Evolutionary conservation across 352 stramenopile species (phyloP).

Genomic region (Phytophthora macrochlamydospora): DNA sequence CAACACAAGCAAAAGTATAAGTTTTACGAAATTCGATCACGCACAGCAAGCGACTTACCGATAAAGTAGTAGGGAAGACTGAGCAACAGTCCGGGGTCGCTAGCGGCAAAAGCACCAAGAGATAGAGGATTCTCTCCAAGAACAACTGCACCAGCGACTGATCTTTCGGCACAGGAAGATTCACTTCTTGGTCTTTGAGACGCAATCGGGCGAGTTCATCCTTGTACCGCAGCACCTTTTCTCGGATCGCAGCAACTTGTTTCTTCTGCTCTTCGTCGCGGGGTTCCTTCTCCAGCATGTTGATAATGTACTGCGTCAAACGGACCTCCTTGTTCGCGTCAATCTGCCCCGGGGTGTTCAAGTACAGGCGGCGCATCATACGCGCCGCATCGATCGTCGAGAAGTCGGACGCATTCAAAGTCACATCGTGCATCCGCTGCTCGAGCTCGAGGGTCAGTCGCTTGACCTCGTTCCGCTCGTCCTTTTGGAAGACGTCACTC

Average conservation of each 20-base stretch:
- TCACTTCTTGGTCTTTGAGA: slow-evolving; percentile 76
- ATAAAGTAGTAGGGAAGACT: slow-evolving; percentile 86
- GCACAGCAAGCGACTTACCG: slow-evolving; percentile 37
- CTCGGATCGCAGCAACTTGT: slow-evolving; percentile 36
- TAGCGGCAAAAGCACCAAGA: slow-evolving; percentile 73
- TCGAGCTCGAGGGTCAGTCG: slow-evolving; percentile 51
- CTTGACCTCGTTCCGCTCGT: slow-evolving; percentile 57
- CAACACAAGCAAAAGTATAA: not conserved
- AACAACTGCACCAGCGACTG: slow-evolving; percentile 67
- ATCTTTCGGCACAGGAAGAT: slow-evolving; percentile 48
- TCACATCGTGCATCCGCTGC: slow-evolving; percentile 45
- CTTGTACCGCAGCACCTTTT: slow-evolving; percentile 70
- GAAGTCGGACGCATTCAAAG: slow-evolving; percentile 71
- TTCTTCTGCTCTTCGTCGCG: slow-evolving; percentile 44
- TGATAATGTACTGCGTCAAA: slow-evolving; percentile 80
- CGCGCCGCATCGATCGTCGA: slow-evolving; percentile 61
- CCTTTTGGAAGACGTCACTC: slow-evolving; percentile 40
- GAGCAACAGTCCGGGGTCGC: slow-evolving; percentile 65
- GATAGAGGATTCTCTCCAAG: slow-evolving; percentile 65
- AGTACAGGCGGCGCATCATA: slow-evolving; percentile 70
- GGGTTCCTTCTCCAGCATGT: slow-evolving; percentile 62
- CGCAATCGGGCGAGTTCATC: slow-evolving; percentile 58
- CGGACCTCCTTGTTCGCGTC: slow-evolving; percentile 75
- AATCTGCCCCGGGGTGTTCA: slow-evolving; percentile 67
- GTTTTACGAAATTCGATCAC: not conserved